Evolutionary conservation across 805 yeast genomes (phyloP).

Genomic region (Ogataea angusta): DNA sequence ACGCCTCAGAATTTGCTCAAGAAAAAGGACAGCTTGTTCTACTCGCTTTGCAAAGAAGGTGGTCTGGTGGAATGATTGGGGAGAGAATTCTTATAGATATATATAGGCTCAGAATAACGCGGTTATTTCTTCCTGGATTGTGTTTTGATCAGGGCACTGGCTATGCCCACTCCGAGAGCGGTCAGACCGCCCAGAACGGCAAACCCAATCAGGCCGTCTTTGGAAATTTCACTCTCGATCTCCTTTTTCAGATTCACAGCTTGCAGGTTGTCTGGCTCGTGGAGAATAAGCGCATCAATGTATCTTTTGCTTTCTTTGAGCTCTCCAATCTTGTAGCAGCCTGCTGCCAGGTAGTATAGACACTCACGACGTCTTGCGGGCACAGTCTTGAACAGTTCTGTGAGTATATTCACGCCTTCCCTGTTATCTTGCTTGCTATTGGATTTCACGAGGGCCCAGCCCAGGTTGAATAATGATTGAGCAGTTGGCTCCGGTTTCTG

Average conservation of each 20-base stretch:
- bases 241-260: slow-evolving; percentile 67
- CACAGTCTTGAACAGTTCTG: slow-evolving; percentile 67
- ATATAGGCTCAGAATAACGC: slow-evolving; percentile 3
- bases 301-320: slow-evolving; percentile 82
- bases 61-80: slow-evolving; percentile 40
- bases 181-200: slow-evolving; percentile 84
- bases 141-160: slow-evolving; percentile 21
- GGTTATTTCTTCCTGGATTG: slow-evolving; percentile 16
- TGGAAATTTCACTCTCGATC: slow-evolving; percentile 80
- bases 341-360: slow-evolving; percentile 80
- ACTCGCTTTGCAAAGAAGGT: slow-evolving; percentile 77
- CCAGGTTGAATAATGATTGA: slow-evolving; percentile 88
- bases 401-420: slow-evolving; percentile 73
- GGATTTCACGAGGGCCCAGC: slow-evolving; percentile 93
- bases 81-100: slow-evolving; percentile 3
- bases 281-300: slow-evolving; percentile 67
- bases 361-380: slow-evolving; percentile 87
- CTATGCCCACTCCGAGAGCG: slow-evolving; percentile 69
- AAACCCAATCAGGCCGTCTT: slow-evolving; percentile 84
- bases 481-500: slow-evolving; percentile 79
- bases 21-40: slow-evolving; percentile 67
- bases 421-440: slow-evolving; percentile 58
- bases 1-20: slow-evolving; percentile 64
- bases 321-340: slow-evolving; percentile 86
- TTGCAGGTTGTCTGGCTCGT: slow-evolving; percentile 85